Conservation (phyloP, 257 asterid genomes). For the Misopates orontium region DNA sequence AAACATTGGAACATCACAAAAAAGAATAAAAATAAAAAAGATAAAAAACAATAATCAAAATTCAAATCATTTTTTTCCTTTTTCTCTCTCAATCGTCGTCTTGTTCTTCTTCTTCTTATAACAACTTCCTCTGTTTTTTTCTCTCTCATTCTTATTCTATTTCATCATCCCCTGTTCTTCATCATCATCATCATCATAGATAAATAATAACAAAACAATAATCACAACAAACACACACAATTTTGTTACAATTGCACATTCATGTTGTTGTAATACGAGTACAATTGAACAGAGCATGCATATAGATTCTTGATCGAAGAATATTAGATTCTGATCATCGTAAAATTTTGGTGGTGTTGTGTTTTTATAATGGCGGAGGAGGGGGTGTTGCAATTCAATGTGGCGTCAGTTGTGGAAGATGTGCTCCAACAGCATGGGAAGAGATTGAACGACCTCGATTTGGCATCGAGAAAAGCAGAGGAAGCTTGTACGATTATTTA, state of each 20-base stretch:
- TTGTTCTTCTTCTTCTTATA: conserved; percentile 30
- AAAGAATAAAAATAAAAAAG: conserved; percentile 3
- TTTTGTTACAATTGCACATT: too few species aligned
- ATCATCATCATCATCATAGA: too few species aligned
- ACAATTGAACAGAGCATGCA: too few species aligned
- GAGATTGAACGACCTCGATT: conserved; percentile 57
- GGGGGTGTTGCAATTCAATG: conserved; percentile 50
- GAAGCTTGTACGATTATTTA: conserved; percentile 64
- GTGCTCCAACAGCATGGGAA: conserved; percentile 69
- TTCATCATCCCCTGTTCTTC: conserved; percentile 23
- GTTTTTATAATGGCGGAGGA: conserved; percentile 64
- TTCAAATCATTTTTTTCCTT: conserved; percentile 1
- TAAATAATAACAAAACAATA: too few species aligned
- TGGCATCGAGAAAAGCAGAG: conserved; percentile 71
- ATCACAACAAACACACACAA: too few species aligned
- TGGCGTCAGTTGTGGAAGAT: conserved; percentile 63
- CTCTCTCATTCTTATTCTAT: conserved; percentile 31
- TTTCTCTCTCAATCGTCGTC: conserved; percentile 25
- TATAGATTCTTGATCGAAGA: conserved; percentile 27
- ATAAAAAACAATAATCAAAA: conserved; percentile 28
- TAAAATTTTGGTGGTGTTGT: conserved; percentile 21
- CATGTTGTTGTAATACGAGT: too few species aligned
- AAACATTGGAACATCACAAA: not conserved
- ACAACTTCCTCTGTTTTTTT: conserved; percentile 41
- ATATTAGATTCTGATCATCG: conserved; percentile 22